These are phyloP conservation scores for Copromyces sp. DNA, from an alignment of 495 filamentous ascomycete species.

Conservation along the genomic window DNA sequence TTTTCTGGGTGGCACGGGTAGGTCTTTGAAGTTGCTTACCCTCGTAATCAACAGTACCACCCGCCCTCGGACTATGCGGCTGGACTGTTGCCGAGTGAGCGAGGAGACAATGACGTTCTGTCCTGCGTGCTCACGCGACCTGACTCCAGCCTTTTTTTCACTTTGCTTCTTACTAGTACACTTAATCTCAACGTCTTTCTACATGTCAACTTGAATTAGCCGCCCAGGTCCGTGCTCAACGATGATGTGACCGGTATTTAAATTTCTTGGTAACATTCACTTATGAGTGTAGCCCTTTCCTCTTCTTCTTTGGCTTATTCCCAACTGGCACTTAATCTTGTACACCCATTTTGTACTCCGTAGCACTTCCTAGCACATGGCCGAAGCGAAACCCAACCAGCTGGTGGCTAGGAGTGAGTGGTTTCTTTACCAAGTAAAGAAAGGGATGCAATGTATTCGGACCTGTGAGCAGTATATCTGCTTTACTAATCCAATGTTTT, in stretches of 20 bases:
- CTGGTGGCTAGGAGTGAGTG: background rate
- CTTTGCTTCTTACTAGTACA: background rate
- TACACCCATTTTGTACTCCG: background rate
- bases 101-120: background rate
- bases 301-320: background rate
- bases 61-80: background rate
- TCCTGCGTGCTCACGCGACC: background rate
- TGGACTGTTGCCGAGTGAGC: background rate
- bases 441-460: background rate
- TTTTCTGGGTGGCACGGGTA: no score
- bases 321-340: background rate
- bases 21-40: background rate
- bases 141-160: background rate
- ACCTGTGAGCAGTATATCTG: background rate
- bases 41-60: background rate
- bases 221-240: background rate
- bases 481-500: background rate
- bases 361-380: background rate
- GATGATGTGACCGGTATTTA: background rate
- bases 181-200: background rate
- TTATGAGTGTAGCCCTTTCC: background rate
- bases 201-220: background rate
- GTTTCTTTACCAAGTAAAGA: background rate
- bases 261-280: background rate
- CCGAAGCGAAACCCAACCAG: background rate